Base-by-base conservation (phyloP, 495 filamentous ascomycete species). In the Neurospora sp. region DNA sequence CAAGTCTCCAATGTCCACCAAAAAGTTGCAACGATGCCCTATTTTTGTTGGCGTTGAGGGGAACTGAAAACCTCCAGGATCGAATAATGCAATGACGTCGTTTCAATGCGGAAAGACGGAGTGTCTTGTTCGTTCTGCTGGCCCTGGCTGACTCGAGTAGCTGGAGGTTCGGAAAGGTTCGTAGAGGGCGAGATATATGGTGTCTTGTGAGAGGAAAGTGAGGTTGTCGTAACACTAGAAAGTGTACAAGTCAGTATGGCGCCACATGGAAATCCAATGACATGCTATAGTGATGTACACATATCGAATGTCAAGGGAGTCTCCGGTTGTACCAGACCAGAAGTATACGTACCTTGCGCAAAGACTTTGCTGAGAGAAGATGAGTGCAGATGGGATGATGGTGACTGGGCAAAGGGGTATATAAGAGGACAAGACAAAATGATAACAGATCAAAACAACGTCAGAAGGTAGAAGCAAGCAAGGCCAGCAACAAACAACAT, bases 1-100 rank as follows among this genome's bases (percentile, higher is more conserved):
- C 18, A 11, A 70, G 66, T 70, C 72, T 39, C 72, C 41, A 39
- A 73, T 70, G 72, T 70, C 54, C 72, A 70, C 70, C 72, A 35
- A 42, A 73, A 70, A 71, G 46, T 69, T 72, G 37, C 48, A 59
- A 27, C 20, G 27, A 35, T 73, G 38, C 27, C 27, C 54, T 39
- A 20, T 44, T 69, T 23, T 66, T 46, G 59, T 27, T 35, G 38
- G 39, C 35, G n/a, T 38, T 38, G 39, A 38, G 69, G 10, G 69
- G 42, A 18, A 11, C 71, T 62, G 31, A 59, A n/a, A 20, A 59
- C 12, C 54, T 37, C 54, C 23, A 62, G 6, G 54, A 10, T 16
- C 12, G 54, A 62, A 62, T 66, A 35, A 35, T 66, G 54, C 54
- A 66, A 35, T 66, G 54, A 66, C 54, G 54, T 35, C 27, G 54